A percentile compares a stretch with the other conserved stretches of the same genome.
These are phyloP conservation scores for Osmanthus fragrans DNA, from an alignment of 257 asterid species.

Conservation along the genomic window DNA sequence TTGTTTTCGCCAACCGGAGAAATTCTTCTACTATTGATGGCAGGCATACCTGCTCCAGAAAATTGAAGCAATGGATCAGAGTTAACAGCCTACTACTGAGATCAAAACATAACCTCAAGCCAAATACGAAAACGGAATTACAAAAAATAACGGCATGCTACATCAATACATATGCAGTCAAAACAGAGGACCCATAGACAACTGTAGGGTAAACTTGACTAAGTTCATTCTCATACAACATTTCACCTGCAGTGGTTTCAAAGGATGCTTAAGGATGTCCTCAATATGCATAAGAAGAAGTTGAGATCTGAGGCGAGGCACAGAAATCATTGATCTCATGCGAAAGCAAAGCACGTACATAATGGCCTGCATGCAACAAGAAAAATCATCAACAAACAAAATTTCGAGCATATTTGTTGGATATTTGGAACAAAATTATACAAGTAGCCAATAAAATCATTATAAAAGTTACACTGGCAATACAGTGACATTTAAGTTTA, in stretches of 20 bases:
- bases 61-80: conserved; percentile 10
- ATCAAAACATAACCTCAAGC: background rate
- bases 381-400: conserved; percentile 20
- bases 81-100: background rate
- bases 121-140: background rate
- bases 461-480: background rate
- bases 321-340: conserved; percentile 62
- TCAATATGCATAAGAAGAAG: conserved; percentile 55
- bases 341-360: conserved; percentile 95
- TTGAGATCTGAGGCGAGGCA: conserved; percentile 64
- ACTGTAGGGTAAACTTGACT: no score
- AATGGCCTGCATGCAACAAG: conserved; percentile 53
- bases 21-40: conserved; percentile 88
- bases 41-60: conserved; percentile 66
- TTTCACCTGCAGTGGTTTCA: conserved; percentile 73
- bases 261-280: conserved; percentile 64
- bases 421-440: background rate
- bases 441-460: background rate
- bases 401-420: background rate
- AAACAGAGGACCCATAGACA: background rate
- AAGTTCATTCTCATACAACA: background rate
- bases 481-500: background rate
- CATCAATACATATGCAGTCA: background rate
- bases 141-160: background rate
- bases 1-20: conserved; percentile 56